phyloP scores from a whole-genome alignment of 176 grass and related monocot genomes.

The barley (Hordeum vulgare) region DNA sequence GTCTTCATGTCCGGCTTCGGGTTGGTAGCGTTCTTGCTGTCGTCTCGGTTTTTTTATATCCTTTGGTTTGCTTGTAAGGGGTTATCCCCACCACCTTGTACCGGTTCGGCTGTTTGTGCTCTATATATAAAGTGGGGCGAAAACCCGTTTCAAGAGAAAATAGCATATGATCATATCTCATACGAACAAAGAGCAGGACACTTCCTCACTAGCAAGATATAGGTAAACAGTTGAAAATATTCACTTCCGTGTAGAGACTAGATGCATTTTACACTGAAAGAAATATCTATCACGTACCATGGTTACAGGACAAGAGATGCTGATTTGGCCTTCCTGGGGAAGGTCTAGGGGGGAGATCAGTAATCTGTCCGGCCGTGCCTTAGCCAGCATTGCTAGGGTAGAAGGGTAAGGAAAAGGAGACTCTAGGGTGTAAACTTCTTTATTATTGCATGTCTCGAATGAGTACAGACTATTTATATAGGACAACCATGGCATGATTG shows the following conservation, averaged over 20 bases:
- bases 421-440: neutral
- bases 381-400: neutral
- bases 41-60: too few relatives aligned
- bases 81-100: too few relatives aligned
- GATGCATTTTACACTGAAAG: neutral
- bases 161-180: too few relatives aligned
- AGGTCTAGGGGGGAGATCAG: neutral
- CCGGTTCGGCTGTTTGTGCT: too few relatives aligned
- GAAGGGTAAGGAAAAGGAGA: neutral
- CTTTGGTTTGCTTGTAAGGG: too few relatives aligned
- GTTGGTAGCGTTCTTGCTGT: too few relatives aligned
- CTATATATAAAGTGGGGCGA: too few relatives aligned
- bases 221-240: neutral
- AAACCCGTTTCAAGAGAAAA: too few relatives aligned
- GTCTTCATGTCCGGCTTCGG: too few relatives aligned
- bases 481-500: neutral
- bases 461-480: neutral
- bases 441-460: neutral
- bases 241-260: neutral
- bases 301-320: neutral
- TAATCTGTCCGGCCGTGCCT: neutral
- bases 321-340: neutral
- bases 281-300: neutral
- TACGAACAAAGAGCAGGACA: too few relatives aligned
- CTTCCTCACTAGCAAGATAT: neutral